A percentile compares a stretch with the other conserved stretches of the same genome.
These are phyloP conservation scores for Eutypella sp. DNA, from an alignment of 2,329 filamentous ascomycete species.

Conservation along the genomic window DNA sequence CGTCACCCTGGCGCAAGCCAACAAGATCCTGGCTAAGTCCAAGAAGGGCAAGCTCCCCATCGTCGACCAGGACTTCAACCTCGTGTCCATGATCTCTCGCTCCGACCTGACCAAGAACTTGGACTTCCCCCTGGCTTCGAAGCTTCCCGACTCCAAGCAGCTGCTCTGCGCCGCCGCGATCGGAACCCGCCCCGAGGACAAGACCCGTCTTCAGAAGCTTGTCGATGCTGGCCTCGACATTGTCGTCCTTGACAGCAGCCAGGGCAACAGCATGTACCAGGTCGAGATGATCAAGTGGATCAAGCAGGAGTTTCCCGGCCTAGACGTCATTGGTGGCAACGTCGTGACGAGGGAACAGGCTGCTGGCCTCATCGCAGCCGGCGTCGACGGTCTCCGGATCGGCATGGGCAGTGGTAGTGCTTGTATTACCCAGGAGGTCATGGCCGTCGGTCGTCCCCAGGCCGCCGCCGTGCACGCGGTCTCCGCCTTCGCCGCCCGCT, in stretches of 20 bases:
- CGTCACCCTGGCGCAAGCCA: constrained; percentile 81
- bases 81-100: constrained; percentile 86
- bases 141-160: constrained; percentile 95
- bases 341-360: constrained; percentile 97
- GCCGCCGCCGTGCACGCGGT: constrained; percentile 90
- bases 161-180: constrained; percentile 93
- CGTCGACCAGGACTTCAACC: constrained; percentile 75
- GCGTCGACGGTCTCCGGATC: constrained; percentile 93
- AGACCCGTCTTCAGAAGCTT: constrained; percentile 75
- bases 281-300: constrained; percentile 97
- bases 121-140: constrained; percentile 92
- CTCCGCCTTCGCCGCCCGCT: constrained; percentile 80
- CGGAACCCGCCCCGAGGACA: constrained; percentile 91
- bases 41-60: constrained; percentile 99
- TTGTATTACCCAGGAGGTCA: constrained; percentile 99
- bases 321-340: constrained; percentile 97
- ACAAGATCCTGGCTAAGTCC: constrained; percentile 85
- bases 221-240: constrained; percentile 94
- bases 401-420: constrained; percentile 98
- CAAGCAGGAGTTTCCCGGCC: constrained; percentile 76
- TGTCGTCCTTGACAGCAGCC: constrained; percentile 90
- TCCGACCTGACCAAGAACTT: constrained; percentile 99
- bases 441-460: constrained; percentile 96
- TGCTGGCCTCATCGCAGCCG: constrained; percentile 83
- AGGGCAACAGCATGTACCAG: constrained; percentile 98